Base-by-base conservation (phyloP, 148 eudicot species). In the Rhododendron ovatum region DNA sequence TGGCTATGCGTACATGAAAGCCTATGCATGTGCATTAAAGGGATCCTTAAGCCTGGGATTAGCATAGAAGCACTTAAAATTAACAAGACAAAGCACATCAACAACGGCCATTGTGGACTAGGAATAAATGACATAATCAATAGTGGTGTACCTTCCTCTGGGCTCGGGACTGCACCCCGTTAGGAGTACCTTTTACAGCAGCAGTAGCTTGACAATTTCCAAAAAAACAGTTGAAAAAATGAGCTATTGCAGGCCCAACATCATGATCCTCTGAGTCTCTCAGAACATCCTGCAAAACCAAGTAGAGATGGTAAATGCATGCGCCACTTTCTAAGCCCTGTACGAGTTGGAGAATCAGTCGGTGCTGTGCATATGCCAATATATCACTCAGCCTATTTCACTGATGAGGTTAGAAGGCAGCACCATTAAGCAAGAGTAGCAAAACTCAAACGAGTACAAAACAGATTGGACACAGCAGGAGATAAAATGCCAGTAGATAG, bases 231-330 rank as follows among this genome's bases (percentile, higher is more conserved):
- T 98, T 95, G 80, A 93, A 93, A 83, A 95, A 93, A 91, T 93
- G 96, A 39, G 99, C 89, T 71, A 92, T 84, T 22, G 98, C 90
- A 81, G 91, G 90, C 51, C 92, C 99, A 85, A 95, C 86, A 86
- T 95, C 98, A 88, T 98, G 99, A 83, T 98, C 98, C 87, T 94
- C 98, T 22, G 94, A 87, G 59, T 95, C 96, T 86, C 99, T 93
- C 89, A 98, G 86, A 85, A 93, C 82, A 82, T 95, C 98, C 99
- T 98, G 94, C 92, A 88, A 43, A 87, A 73, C 57, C 63, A 86
- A 84, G 55, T 7, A 51, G 2, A 77, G 65, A 50, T 14, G 48
- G 37, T 80, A 47, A 84, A 77, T 47, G 82, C 24, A 37, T 22
- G 18, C 2, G 24, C 51, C 41, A 48, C 45, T 82, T 35, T 57